Evolutionary conservation across 2,329 filamentous ascomycete genomes (phyloP).

Genomic region (Claviceps spartinae): DNA sequence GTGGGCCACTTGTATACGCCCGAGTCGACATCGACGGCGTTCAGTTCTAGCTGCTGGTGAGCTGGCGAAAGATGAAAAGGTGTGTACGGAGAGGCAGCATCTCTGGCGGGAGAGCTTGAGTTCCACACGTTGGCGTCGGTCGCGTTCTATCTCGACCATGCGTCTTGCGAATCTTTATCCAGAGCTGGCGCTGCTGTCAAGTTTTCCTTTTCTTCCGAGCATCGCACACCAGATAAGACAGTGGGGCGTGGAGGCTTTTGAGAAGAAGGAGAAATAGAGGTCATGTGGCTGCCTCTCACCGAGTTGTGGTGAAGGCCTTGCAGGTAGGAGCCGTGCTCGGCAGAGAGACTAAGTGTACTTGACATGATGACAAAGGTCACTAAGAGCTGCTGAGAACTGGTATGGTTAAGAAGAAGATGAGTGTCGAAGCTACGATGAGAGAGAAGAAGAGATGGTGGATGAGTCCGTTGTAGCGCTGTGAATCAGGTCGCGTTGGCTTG

Average conservation of each 20-base stretch:
- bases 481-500: background rate
- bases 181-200: background rate
- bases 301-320: conserved; percentile 1
- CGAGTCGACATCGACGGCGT: background rate
- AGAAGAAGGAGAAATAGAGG: background rate
- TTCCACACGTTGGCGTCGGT: conserved; percentile 1
- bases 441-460: background rate
- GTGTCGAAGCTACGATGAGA: background rate
- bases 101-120: background rate
- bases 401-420: background rate
- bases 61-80: background rate
- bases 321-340: background rate
- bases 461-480: too few species aligned
- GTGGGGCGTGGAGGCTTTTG: background rate
- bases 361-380: conserved; percentile 2
- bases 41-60: background rate
- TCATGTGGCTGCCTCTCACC: background rate
- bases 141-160: conserved; percentile 5
- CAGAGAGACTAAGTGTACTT: conserved; percentile 1
- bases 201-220: conserved; percentile 4
- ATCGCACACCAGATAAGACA: background rate
- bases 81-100: background rate
- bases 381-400: background rate
- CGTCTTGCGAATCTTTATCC: background rate
- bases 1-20: background rate